These are phyloP conservation scores for Areca catechu DNA, from an alignment of 176 grass and related monocot genomes.

Conservation along the genomic window DNA sequence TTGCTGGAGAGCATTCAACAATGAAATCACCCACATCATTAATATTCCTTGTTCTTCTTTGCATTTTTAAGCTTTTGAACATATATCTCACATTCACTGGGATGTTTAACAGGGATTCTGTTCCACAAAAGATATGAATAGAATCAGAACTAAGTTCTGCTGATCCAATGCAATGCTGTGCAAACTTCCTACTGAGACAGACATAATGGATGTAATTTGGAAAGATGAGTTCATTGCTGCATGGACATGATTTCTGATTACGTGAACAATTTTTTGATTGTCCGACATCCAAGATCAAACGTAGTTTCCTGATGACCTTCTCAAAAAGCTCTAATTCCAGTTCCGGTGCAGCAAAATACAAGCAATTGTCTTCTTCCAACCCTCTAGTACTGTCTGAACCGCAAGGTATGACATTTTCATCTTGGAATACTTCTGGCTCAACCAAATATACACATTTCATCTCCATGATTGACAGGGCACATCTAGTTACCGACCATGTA, in stretches of 20 bases:
- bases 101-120: background rate
- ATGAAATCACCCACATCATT: conserved; percentile 55
- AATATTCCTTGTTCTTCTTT: conserved; percentile 44
- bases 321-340: conserved; percentile 9
- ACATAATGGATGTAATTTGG: background rate
- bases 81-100: conserved; percentile 52
- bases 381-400: conserved; percentile 37
- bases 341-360: conserved; percentile 6
- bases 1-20: conserved; percentile 11
- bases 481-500: no score
- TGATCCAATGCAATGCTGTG: conserved; percentile 1
- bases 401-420: background rate
- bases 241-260: conserved; percentile 19
- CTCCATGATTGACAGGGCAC: background rate
- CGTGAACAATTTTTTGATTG: conserved; percentile 29
- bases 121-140: conserved; percentile 3
- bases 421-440: conserved; percentile 18
- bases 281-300: conserved; percentile 27
- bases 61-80: conserved; percentile 49
- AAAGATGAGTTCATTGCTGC: conserved; percentile 2
- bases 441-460: conserved; percentile 33
- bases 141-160: conserved; percentile 8
- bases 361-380: conserved; percentile 12
- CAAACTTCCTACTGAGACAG: conserved; percentile 15
- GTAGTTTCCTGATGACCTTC: conserved; percentile 20